Percentiles rank a stretch among this genome's conserved stretches.
phyloP scores from a whole-genome alignment of 257 asterid genomes.

The Solanum piurae region DNA sequence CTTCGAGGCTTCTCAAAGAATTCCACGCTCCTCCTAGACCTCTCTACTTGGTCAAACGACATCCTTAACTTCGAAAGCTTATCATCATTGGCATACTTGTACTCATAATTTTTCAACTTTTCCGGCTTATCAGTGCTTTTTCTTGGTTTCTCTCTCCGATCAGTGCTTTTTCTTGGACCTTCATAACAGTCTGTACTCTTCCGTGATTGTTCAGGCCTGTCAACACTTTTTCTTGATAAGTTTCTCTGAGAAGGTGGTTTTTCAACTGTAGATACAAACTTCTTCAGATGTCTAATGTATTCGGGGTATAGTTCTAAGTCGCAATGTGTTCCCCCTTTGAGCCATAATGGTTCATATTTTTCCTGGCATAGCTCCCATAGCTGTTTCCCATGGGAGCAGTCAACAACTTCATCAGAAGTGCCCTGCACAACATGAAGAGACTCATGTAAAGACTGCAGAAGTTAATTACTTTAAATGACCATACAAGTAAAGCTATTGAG shows the following conservation, averaged over 20 bases:
- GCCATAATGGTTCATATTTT: slow-evolving; percentile 50
- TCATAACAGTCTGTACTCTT: slow-evolving; percentile 30
- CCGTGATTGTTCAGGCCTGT: slow-evolving; percentile 29
- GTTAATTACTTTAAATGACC: not conserved
- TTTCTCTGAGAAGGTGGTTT: slow-evolving; percentile 33
- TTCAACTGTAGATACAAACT: slow-evolving; percentile 38
- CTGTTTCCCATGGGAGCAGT: slow-evolving; percentile 58
- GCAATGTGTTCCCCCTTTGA: slow-evolving; percentile 51
- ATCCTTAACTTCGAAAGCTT: slow-evolving; percentile 33
- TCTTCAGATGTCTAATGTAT: slow-evolving; percentile 47
- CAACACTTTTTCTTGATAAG: slow-evolving; percentile 25
- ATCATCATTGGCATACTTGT: slow-evolving; percentile 24
- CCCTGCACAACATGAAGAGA: slow-evolving; percentile 28
- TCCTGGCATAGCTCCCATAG: slow-evolving; percentile 45
- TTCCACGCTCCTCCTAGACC: slow-evolving; percentile 46
- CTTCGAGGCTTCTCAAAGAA: slow-evolving; percentile 35
- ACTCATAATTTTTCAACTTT: slow-evolving; percentile 20
- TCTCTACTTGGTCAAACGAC: slow-evolving; percentile 32
- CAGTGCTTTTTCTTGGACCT: slow-evolving; percentile 42
- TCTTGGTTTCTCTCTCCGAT: slow-evolving; percentile 45
- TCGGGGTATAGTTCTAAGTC: slow-evolving; percentile 47
- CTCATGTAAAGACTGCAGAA: not conserved
- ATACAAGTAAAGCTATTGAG: not conserved
- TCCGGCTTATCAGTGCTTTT: slow-evolving; percentile 34
- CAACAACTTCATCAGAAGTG: slow-evolving; percentile 55